Percentiles rank a stretch among this genome's conserved stretches.
These are phyloP conservation scores for Kwoniella botswanensis DNA, from an alignment of 768 basidiomycete species.

Conservation along the genomic window DNA sequence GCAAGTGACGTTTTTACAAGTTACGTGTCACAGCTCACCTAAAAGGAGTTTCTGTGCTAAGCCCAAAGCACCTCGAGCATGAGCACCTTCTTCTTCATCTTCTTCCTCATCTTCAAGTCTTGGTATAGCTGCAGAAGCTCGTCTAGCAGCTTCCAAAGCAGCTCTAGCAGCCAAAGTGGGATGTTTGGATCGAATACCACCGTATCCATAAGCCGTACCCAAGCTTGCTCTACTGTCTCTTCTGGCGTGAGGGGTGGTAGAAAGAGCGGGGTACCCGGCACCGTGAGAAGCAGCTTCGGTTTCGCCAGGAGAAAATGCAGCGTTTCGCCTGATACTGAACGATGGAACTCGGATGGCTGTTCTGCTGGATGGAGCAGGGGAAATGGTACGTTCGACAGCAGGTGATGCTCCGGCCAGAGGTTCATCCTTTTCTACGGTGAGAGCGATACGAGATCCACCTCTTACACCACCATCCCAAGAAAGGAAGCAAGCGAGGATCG, in stretches of 20 bases:
- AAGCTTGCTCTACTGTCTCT: constrained; percentile 54
- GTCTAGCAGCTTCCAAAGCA: constrained; percentile 50
- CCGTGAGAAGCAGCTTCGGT: constrained; percentile 29
- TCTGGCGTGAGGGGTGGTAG: constrained; percentile 29
- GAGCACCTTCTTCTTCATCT: constrained; percentile 43
- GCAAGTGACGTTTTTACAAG: not conserved
- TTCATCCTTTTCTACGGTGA: constrained; percentile 74
- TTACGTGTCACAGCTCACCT: constrained; percentile 46
- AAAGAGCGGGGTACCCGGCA: constrained; percentile 39
- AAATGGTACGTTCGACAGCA: constrained; percentile 14
- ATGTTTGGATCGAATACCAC: constrained; percentile 57
- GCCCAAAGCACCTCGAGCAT: constrained; percentile 64
- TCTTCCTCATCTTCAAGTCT: constrained; percentile 33
- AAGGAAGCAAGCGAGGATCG: constrained; percentile 84
- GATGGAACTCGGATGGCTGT: constrained; percentile 35
- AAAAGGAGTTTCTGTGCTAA: constrained; percentile 86
- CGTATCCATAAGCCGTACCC: constrained; percentile 57
- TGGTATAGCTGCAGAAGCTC: constrained; percentile 39
- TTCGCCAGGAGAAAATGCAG: constrained; percentile 39
- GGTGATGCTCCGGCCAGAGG: constrained; percentile 32
- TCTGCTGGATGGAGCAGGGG: constrained; percentile 34
- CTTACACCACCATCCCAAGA: constrained; percentile 88
- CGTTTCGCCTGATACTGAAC: constrained; percentile 21
- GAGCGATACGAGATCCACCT: constrained; percentile 76
- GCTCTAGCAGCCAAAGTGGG: constrained; percentile 55